Evolutionary conservation across 257 asterid genomes (phyloP).

Genomic region (Cordia subcordata): DNA sequence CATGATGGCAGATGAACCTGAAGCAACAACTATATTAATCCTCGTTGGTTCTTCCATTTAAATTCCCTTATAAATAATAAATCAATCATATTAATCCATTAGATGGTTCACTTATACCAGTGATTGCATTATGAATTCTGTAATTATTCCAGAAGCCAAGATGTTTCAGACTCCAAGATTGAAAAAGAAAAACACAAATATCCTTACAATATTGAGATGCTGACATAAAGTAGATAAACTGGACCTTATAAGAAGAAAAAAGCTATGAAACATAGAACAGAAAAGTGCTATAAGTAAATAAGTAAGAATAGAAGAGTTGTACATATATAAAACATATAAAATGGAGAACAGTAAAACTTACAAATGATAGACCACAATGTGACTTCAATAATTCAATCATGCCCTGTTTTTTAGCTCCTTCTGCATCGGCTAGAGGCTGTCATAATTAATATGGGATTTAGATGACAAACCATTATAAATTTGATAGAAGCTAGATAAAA

Average conservation of each 20-base stretch:
- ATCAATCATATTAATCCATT: too few species aligned
- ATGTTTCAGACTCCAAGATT: neutral
- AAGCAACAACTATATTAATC: too few species aligned
- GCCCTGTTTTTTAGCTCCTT: constrained; percentile 69
- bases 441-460: constrained; percentile 19
- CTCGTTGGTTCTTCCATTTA: too few species aligned
- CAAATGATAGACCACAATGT: constrained; percentile 83
- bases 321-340: neutral
- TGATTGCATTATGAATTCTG: too few species aligned
- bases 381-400: constrained; percentile 72
- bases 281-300: neutral
- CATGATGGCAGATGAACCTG: too few species aligned
- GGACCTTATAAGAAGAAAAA: too few species aligned
- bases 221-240: too few species aligned
- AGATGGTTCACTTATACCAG: too few species aligned
- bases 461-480: constrained; percentile 1
- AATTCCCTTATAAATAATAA: too few species aligned
- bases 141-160: neutral
- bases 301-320: neutral
- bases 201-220: too few species aligned
- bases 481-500: neutral
- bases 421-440: constrained; percentile 99
- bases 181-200: neutral
- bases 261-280: too few species aligned
- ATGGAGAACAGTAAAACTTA: constrained; percentile 38